Evolutionary conservation across 225 moss, liverwort and hornwort species (phyloP), one percentile per base, ranked within the genome.

Genomic region (Takakia lepidozioides): DNA sequence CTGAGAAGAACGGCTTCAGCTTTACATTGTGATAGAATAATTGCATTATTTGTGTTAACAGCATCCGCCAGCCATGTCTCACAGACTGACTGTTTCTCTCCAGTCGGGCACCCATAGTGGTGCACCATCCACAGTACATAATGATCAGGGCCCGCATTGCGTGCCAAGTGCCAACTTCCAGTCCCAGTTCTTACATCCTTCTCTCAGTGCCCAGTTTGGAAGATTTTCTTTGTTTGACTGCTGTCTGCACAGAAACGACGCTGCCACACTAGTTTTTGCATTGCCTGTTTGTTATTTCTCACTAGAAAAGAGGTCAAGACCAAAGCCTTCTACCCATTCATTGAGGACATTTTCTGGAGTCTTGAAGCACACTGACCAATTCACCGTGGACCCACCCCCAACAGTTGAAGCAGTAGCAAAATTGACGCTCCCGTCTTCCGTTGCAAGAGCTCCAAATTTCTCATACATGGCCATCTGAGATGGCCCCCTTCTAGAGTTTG

Each of bases 1-100:
- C 38, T 21, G 26, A 60, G 67, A 2, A 72, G 53, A 13, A 88
- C 70, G 3, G 46, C 55, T 15, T 67, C 57, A 0, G 29, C 93
- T 17, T 25, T 22, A 36, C 86, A 89, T 13, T 67, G 74, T 1
- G 93, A 70, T 13, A 95, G 28, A 19, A 95, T 60, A 2, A 80
- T 27, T 0, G 81, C 72, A 15, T 79, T 74, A 20, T 76, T 76
- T 1, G 69, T 59, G 3, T 63, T 56, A 11, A 61, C 79, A 2
- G 93, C 93, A 17, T 95, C 93, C 7, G 87, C 79, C 26, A 95
- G 60, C 95, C 95, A 95, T 0, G 90, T 95, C 68, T 84, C 79
- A 0, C 75, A 52, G 1, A 87, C 90, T 13, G 70, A 74, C 19
- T 80, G 76, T 66, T 95, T 95, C 53, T 69, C 61, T 11, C 87